phyloP scores from a whole-genome alignment of 1,284 basidiomycete species.

The Moniliophthora roreri region DNA sequence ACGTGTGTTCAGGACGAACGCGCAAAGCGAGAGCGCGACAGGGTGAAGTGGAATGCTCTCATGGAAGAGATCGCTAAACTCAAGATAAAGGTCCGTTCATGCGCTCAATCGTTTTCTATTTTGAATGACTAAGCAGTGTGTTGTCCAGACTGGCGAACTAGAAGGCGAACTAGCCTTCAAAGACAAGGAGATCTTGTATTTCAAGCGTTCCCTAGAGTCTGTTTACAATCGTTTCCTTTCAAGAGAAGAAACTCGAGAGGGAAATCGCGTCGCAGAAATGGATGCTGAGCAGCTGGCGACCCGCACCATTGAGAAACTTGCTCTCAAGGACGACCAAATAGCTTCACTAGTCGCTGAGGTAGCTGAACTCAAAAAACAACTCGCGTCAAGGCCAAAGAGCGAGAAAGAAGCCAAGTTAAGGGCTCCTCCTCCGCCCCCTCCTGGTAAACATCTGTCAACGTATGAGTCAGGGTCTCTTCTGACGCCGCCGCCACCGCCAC shows the following conservation, averaged over 20 bases:
- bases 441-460: constrained; percentile 1
- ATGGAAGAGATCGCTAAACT: constrained; percentile 77
- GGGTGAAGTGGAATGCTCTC: constrained; percentile 71
- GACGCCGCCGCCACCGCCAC: constrained; percentile 25
- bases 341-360: constrained; percentile 51
- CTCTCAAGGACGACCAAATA: constrained; percentile 73
- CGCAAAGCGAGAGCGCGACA: constrained; percentile 75
- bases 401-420: constrained; percentile 73
- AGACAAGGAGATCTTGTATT: constrained; percentile 73
- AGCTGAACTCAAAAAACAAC: constrained; percentile 48
- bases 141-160: constrained; percentile 51
- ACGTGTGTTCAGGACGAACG: constrained; percentile 62
- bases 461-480: constrained; percentile 17
- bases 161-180: constrained; percentile 51
- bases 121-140: background rate
- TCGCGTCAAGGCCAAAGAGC: constrained; percentile 54
- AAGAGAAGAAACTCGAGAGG: constrained; percentile 46
- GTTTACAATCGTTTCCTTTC: constrained; percentile 77
- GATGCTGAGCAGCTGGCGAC: constrained; percentile 74
- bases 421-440: constrained; percentile 58
- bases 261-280: constrained; percentile 46
- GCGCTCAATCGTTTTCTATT: background rate
- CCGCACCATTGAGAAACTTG: constrained; percentile 68
- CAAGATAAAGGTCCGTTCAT: constrained; percentile 57
- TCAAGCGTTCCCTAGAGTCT: constrained; percentile 83